Evolutionary conservation across 31 red algal species (phyloP).

Genomic region (Endocladia muricata): DNA sequence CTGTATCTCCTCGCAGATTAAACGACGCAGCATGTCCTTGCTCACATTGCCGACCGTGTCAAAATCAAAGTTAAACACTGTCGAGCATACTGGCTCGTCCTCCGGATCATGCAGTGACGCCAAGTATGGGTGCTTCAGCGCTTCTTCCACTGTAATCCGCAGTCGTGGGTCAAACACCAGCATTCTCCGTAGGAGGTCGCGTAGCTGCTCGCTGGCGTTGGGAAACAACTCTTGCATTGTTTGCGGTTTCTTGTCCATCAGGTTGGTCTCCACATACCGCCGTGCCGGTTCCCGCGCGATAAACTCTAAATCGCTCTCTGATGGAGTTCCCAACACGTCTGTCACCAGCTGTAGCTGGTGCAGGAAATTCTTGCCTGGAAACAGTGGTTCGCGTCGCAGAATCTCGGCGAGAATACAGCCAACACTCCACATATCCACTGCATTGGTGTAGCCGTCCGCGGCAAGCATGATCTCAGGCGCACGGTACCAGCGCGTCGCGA

Average conservation of each 20-base stretch:
- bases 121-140: constrained; percentile 85
- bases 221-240: constrained; percentile 33
- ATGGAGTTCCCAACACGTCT: constrained; percentile 68
- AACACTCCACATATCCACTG: constrained; percentile 90
- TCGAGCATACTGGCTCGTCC: constrained; percentile 38
- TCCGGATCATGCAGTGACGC: constrained; percentile 33
- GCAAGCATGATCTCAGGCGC: constrained; percentile 92
- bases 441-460: constrained; percentile 61
- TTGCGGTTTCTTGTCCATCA: constrained; percentile 8
- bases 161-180: constrained; percentile 80
- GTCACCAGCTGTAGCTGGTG: constrained; percentile 80
- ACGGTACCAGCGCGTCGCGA: constrained; percentile 94
- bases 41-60: constrained; percentile 62
- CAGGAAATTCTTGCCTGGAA: constrained; percentile 76
- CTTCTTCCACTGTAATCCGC: constrained; percentile 65
- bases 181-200: constrained; percentile 65
- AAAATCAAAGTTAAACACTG: constrained; percentile 18
- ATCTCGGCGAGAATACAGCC: constrained; percentile 95
- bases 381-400: constrained; percentile 64
- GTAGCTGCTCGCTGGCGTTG: constrained; percentile 16
- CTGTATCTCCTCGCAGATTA: constrained; percentile 82
- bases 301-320: constrained; percentile 29
- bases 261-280: constrained; percentile 30
- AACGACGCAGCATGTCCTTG: constrained; percentile 46
- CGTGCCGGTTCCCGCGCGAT: constrained; percentile 42